Evolutionary conservation across 192 early-diverging fungal species (phyloP), one percentile per base, ranked within the genome.

Genomic region (Backusella tuberculispora): DNA sequence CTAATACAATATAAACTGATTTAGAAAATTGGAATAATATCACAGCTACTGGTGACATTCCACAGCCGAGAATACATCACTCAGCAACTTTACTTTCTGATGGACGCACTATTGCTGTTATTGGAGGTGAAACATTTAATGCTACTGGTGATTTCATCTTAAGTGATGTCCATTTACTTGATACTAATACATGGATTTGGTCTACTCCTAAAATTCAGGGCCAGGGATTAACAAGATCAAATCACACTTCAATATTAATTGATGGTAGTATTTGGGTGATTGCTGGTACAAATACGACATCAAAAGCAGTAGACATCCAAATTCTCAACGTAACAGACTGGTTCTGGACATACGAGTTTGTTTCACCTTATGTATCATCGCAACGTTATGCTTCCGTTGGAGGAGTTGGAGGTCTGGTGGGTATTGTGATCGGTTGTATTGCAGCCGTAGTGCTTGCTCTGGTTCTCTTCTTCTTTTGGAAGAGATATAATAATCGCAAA

Each of bases 221-320:
- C 10, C 8, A 47, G 7, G 56, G 38, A 5, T 15, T 73, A 29
- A 21, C 19, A 26, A 43, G 72, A 63, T 73, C 72, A 13, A 73
- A 73, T 38, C 72, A 73, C n/a, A 44, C 72, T 1, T 21, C 72
- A 3, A 63, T 73, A 14, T 15, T 73, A 26, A 73, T 73, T 26
- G 53, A 43, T 14, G 24, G 17, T 43, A 47, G 38, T 14, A 38
- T 73, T 19, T 65, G 48, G 26, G 63, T 73, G 6, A 42, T 73
- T 44, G 72, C 72, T 42, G 72, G 72, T 41, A 63, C 72, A 38
- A 73, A 73, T 45, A 37, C 3, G 5, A 42, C 72, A 17, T 13
- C 48, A 10, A 73, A 73, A 41, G 56, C 63, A 21, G 72, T 73
- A 15, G 72, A 73, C n/a, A 73, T 73, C 10, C 72, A 65, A 45